Evolutionary conservation across 768 basidiomycete species (phyloP).

Genomic region (Collybia sordida): DNA sequence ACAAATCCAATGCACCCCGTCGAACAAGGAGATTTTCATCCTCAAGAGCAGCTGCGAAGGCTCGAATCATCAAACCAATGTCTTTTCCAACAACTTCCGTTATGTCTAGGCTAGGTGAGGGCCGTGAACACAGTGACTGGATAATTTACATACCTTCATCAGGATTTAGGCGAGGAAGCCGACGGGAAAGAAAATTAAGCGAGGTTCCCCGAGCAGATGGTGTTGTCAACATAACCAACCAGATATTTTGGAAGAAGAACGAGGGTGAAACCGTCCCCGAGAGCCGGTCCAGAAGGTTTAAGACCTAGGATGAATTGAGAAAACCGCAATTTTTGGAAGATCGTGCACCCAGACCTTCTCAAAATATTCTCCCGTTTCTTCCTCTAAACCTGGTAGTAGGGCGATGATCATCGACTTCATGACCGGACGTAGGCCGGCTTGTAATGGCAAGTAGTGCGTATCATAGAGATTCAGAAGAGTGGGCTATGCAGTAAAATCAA

Average conservation of each 20-base stretch:
- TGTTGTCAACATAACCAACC: conserved; percentile 90
- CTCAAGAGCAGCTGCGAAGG: conserved; percentile 87
- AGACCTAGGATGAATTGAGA: conserved; percentile 48
- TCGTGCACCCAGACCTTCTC: conserved; percentile 59
- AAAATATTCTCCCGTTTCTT: conserved; percentile 97
- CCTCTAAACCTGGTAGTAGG: conserved; percentile 91
- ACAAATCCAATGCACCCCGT: conserved; percentile 80
- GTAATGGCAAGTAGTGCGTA: conserved; percentile 86
- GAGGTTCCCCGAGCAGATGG: conserved; percentile 84
- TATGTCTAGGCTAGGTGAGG: conserved; percentile 45
- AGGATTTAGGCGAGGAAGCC: conserved; percentile 67
- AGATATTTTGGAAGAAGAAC: conserved; percentile 95
- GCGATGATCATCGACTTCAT: conserved; percentile 96
- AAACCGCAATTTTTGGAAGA: not conserved
- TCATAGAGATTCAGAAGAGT: conserved; percentile 90
- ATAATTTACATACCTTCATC: conserved; percentile 59
- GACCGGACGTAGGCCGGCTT: conserved; percentile 76
- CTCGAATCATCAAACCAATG: conserved; percentile 92
- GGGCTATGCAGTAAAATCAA: conserved; percentile 48
- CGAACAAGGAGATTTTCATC: conserved; percentile 93
- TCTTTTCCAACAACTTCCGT: conserved; percentile 77
- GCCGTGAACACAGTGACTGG: not conserved
- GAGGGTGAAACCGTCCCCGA: conserved; percentile 82
- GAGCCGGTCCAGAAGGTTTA: conserved; percentile 76
- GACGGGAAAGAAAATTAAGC: conserved; percentile 81